Base-by-base conservation (phyloP, 2,329 filamentous ascomycete genomes). In the Sarocladiaceae sp. region DNA sequence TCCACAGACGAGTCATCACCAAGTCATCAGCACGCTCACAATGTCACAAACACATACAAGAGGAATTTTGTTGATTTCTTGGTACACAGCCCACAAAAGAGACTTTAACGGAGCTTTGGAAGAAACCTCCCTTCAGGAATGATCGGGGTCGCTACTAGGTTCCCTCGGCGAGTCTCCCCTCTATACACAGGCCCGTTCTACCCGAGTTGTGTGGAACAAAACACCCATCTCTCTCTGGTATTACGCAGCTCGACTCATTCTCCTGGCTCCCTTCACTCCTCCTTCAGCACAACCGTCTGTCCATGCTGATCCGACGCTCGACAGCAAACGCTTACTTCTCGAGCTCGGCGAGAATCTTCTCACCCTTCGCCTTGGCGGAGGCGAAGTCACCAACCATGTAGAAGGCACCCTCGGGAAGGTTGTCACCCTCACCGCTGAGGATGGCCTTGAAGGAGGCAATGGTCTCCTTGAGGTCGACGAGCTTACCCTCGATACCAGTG, bases 371-470 rank as follows among this genome's bases (percentile, higher is more conserved):
- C 67, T 86, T 86, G 58, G 90, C 93, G 53, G 88, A 89, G 60
- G 87, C 87, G 60, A 97, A 83, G 78, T 95, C 86, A 68, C 93
- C 93, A 69, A 97, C 90, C 90, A 95, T 95, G 85, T 95, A 96
- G 83, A 95, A 76, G 67, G 74, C 83, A 83, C 83, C 83, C 75
- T 97, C 93, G 56, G 93, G 93, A 55, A 98, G 80, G 73, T 88
- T 83, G 68, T 98, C 93, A 78, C 86, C 88, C 76, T 97, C 91
- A 68, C 93, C 93, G 66, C 75, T 80, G 64, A 96, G 83, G 70
- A 96, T 97, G 61, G 87, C 81, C 87, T 97, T 95, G 88, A 98
- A 98, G 49, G 86, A 94, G 64, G 76, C 68, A 65, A 98, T 96
- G 68, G 93, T 98, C 72, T 95, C 89, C 88, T 98, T 97, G 58